phyloP scores from a whole-genome alignment of 163 green algal species.

The Chlamydomonas reinhardtii region DNA sequence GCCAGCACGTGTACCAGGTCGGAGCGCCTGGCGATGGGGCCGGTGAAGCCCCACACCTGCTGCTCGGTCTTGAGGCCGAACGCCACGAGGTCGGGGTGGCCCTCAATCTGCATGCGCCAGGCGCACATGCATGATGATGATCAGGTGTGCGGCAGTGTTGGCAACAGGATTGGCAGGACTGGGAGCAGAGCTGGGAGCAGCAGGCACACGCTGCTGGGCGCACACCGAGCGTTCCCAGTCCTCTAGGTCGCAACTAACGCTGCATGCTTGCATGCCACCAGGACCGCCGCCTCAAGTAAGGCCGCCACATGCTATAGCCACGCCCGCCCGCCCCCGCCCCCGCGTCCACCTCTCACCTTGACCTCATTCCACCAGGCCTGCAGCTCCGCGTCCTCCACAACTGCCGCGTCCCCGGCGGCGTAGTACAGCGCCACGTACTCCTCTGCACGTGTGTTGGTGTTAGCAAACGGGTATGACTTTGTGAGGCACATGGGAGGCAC shows the following conservation, averaged over 20 bases:
- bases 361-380: slow-evolving; percentile 64
- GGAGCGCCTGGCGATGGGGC: slow-evolving; percentile 24
- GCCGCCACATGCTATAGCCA: background rate
- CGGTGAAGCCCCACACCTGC: slow-evolving; percentile 55
- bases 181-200: too few relatives aligned
- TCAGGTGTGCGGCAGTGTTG: too few relatives aligned
- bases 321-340: background rate
- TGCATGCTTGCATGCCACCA: too few relatives aligned
- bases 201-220: too few relatives aligned
- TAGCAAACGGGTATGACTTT: too few relatives aligned
- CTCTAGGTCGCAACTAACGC: too few relatives aligned
- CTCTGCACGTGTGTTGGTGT: too few relatives aligned
- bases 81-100: slow-evolving; percentile 58
- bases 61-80: slow-evolving; percentile 30
- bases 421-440: slow-evolving; percentile 72
- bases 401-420: slow-evolving; percentile 39
- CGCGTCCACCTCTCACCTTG: slow-evolving; percentile 57
- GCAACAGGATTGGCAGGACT: too few relatives aligned
- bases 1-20: slow-evolving; percentile 55
- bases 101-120: slow-evolving; percentile 22
- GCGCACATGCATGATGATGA: too few relatives aligned
- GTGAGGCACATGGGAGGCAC: too few relatives aligned
- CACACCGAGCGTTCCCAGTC: too few relatives aligned
- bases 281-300: background rate
- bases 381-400: slow-evolving; percentile 60